Conservation (phyloP, 2,329 filamentous ascomycete genomes). For the Fusarium pseudoanthophilum region DNA sequence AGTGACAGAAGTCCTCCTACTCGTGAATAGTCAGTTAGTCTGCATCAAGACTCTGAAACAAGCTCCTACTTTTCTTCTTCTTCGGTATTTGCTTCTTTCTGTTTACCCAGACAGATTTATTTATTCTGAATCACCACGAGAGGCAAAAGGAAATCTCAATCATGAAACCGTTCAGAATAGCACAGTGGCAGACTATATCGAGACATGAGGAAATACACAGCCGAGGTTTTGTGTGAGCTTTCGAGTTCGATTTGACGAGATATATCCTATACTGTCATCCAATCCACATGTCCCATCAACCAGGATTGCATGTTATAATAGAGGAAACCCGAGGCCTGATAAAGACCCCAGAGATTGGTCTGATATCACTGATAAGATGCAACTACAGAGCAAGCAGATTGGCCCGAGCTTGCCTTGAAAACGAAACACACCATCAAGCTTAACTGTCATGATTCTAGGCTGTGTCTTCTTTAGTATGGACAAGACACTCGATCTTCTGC, state of each 20-base stretch:
- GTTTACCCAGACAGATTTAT: background rate
- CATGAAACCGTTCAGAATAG: background rate
- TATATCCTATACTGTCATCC: background rate
- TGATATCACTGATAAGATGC: background rate
- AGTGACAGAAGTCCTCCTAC: background rate
- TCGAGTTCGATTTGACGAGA: background rate
- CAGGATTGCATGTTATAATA: background rate
- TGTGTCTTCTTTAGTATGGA: background rate
- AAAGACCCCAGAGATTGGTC: background rate
- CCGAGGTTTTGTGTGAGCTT: background rate
- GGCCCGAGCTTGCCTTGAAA: background rate
- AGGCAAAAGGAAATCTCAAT: background rate
- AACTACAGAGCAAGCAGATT: background rate
- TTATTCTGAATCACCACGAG: background rate
- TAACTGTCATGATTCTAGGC: background rate
- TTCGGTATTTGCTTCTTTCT: conserved; percentile 28
- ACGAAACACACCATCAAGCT: background rate
- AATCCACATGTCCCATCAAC: background rate
- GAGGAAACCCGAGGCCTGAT: background rate
- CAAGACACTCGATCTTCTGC: background rate
- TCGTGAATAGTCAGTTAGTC: conserved; percentile 3
- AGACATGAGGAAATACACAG: background rate
- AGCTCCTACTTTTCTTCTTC: background rate
- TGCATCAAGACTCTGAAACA: conserved; percentile 16
- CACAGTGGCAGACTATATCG: background rate